Conservation (phyloP, 129 eudicot genomes). For the Arctium lappa region DNA sequence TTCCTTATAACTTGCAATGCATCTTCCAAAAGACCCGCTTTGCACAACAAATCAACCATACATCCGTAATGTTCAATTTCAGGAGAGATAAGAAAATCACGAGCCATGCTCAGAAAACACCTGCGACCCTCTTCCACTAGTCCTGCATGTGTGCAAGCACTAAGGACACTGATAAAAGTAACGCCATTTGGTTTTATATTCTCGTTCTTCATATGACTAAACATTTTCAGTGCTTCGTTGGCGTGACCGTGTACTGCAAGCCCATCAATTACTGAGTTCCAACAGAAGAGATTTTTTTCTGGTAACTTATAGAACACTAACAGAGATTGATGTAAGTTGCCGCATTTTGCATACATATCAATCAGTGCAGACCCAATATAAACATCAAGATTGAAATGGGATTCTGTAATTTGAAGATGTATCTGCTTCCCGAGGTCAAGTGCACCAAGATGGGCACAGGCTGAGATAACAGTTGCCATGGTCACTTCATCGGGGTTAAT, state of each 20-base stretch:
- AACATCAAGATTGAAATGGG: conserved; percentile 49
- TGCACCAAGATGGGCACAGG: conserved; percentile 81
- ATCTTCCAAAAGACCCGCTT: conserved; percentile 68
- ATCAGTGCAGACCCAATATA: conserved; percentile 74
- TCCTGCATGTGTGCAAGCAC: conserved; percentile 86
- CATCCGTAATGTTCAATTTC: conserved; percentile 84
- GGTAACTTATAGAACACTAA: conserved; percentile 60
- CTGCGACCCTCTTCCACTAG: conserved; percentile 50
- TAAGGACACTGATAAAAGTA: conserved; percentile 70
- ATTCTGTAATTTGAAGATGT: conserved; percentile 40
- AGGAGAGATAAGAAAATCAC: conserved; percentile 48
- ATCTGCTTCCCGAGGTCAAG: conserved; percentile 62
- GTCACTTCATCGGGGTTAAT: conserved; percentile 67
- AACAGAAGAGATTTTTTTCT: conserved; percentile 77
- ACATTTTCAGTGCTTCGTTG: conserved; percentile 60
- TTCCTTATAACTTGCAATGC: conserved; percentile 54
- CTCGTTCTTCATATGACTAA: conserved; percentile 46
- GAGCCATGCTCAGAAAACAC: conserved; percentile 24
- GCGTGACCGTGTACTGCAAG: conserved; percentile 74
- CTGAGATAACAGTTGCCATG: conserved; percentile 62
- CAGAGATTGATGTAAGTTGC: conserved; percentile 56
- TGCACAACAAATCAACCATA: conserved; percentile 80
- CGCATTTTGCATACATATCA: conserved; percentile 92
- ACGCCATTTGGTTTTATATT: conserved; percentile 61
- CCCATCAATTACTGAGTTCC: conserved; percentile 87